Evolutionary conservation across 768 basidiomycete species (phyloP).

Genomic region (Boletus reticulatus): DNA sequence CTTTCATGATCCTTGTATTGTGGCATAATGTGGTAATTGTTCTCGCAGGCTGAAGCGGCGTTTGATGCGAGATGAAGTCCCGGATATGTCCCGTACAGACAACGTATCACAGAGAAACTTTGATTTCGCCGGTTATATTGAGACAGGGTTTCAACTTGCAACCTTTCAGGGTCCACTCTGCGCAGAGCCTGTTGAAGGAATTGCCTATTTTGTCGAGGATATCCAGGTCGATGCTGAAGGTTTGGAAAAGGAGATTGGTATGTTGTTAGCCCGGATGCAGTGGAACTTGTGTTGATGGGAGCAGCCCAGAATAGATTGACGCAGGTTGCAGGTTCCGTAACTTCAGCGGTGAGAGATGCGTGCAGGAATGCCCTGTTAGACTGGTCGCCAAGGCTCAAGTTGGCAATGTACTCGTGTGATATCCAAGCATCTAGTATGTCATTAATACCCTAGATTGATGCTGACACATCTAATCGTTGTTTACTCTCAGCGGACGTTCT

Average conservation of each 20-base stretch:
- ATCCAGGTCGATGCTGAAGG: constrained; percentile 60
- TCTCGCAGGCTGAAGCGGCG: constrained; percentile 49
- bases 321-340: constrained; percentile 87
- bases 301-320: constrained; percentile 77
- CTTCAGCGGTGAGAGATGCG: constrained; percentile 84
- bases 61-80: constrained; percentile 37
- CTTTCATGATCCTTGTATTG: constrained; percentile 3
- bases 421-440: constrained; percentile 94
- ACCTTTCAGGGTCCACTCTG: constrained; percentile 94
- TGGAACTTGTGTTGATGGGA: constrained; percentile 11
- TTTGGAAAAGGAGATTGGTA: constrained; percentile 67
- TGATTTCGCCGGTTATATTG: constrained; percentile 81
- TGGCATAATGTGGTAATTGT: constrained; percentile 2
- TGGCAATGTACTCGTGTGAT: constrained; percentile 99
- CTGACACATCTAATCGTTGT: constrained; percentile 6
- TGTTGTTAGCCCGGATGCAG: constrained; percentile 21
- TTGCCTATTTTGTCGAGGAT: constrained; percentile 87
- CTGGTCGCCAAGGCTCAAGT: constrained; percentile 95
- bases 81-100: constrained; percentile 32
- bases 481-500: constrained; percentile 79
- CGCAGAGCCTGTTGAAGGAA: constrained; percentile 89
- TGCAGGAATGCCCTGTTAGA: constrained; percentile 89
- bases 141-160: constrained; percentile 94
- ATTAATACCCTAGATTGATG: not conserved
- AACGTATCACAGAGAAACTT: constrained; percentile 33